A percentile compares a stretch with the other conserved stretches of the same genome.
Conservation (phyloP, 495 filamentous ascomycete genomes). For the Chaetomium cochliodes region DNA sequence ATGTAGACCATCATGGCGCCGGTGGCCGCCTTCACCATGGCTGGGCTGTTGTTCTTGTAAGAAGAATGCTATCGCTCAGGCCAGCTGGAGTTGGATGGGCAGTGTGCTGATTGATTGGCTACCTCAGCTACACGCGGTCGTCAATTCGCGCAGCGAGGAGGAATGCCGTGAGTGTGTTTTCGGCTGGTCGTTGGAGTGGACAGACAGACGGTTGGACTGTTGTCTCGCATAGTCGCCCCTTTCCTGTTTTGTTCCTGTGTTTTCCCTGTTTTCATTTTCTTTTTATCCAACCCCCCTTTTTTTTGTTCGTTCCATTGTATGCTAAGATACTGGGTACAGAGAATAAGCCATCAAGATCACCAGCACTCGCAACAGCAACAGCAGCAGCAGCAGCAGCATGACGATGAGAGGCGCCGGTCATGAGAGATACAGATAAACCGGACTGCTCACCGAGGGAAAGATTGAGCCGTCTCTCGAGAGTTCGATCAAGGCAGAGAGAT, state of each 20-base stretch:
- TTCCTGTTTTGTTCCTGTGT: too few relatives aligned
- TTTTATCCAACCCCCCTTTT: too few relatives aligned
- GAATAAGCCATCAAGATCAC: background rate
- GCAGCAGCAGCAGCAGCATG: too few relatives aligned
- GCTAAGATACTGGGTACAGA: constrained; percentile 4
- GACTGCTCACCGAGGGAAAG: too few relatives aligned
- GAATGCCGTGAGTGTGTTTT: constrained; percentile 39
- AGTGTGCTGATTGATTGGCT: background rate
- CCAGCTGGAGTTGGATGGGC: too few relatives aligned
- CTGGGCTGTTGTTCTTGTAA: constrained; percentile 44
- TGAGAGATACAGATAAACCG: too few relatives aligned
- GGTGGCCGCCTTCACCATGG: constrained; percentile 51
- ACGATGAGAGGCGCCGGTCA: too few relatives aligned
- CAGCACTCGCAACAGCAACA: background rate
- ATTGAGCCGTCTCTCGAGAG: background rate
- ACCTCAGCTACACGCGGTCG: constrained; percentile 44
- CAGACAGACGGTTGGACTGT: too few relatives aligned
- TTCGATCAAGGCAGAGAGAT: background rate
- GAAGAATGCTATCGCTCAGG: constrained; percentile 3
- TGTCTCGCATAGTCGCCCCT: too few relatives aligned
- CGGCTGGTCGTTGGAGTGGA: background rate
- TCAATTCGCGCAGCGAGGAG: constrained; percentile 46
- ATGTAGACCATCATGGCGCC: constrained; percentile 48
- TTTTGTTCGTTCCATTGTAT: background rate
- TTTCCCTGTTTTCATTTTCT: too few relatives aligned